A percentile compares a stretch with the other conserved stretches of the same genome.
Conservation (phyloP, 306 rosid genomes). For the Potentilla sterilis region DNA sequence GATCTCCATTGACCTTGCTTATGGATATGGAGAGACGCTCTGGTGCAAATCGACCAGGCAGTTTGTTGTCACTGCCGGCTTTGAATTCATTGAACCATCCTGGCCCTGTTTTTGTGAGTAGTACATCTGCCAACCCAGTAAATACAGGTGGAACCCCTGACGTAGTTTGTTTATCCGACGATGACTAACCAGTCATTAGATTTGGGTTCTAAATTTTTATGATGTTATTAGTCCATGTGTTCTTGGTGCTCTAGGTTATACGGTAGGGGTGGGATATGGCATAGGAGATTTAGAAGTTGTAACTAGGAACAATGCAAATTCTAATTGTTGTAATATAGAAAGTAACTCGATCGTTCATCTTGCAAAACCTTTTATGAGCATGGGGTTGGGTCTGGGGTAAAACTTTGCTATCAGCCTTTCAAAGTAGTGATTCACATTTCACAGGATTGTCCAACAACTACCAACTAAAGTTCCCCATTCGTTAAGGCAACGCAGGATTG, state of each 20-base stretch:
- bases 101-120: conserved; percentile 17
- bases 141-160: conserved; percentile 31
- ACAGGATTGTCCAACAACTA: too few relatives aligned
- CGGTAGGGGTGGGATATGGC: conserved; percentile 2
- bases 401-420: background rate
- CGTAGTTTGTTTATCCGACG: conserved; percentile 79
- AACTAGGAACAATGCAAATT: conserved; percentile 1
- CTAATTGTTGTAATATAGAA: conserved; percentile 12
- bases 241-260: background rate
- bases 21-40: conserved; percentile 30
- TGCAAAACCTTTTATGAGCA: background rate
- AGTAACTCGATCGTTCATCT: background rate
- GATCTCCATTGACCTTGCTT: conserved; percentile 33
- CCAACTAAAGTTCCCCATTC: too few relatives aligned
- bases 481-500: too few relatives aligned
- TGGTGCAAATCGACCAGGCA: conserved; percentile 30
- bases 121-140: conserved; percentile 25
- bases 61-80: conserved; percentile 20
- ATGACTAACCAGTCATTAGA: conserved; percentile 46
- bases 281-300: conserved; percentile 5
- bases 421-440: background rate
- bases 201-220: background rate
- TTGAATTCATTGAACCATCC: conserved; percentile 19
- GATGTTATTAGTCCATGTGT: background rate
- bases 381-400: background rate